Conservation (phyloP, 495 filamentous ascomycete genomes). For the Letharia lupina region DNA sequence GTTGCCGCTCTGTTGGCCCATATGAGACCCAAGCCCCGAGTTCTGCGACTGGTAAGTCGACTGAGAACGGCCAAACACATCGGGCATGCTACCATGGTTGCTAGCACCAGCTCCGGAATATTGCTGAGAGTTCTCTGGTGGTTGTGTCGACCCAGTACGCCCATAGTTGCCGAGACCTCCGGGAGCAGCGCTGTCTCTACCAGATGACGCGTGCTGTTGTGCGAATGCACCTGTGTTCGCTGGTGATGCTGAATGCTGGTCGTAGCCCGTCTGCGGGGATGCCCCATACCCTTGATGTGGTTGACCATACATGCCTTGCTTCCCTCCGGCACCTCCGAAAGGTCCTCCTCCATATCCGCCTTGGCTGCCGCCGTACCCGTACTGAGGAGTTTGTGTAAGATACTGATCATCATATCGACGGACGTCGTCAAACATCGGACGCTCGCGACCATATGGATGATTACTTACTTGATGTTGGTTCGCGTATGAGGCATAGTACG, state of each 20-base stretch:
- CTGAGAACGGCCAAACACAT: constrained; percentile 65
- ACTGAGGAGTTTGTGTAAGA: constrained; percentile 50
- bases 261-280: constrained; percentile 62
- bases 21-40: constrained; percentile 59
- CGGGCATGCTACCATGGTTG: constrained; percentile 65
- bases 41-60: constrained; percentile 60
- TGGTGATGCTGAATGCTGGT: constrained; percentile 65
- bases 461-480: constrained; percentile 46
- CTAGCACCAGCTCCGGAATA: constrained; percentile 45
- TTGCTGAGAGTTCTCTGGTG: constrained; percentile 56
- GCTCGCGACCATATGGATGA: constrained; percentile 45
- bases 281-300: constrained; percentile 68
- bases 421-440: constrained; percentile 49
- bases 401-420: constrained; percentile 48
- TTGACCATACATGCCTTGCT: constrained; percentile 74
- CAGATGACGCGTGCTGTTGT: constrained; percentile 47
- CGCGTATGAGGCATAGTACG: constrained; percentile 75
- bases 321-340: constrained; percentile 28
- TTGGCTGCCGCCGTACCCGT: constrained; percentile 59
- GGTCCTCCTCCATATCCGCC: constrained; percentile 55
- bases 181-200: constrained; percentile 53
- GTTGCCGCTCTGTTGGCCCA: constrained; percentile 45
- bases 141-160: constrained; percentile 65
- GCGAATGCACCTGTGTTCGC: constrained; percentile 63
- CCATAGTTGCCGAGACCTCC: constrained; percentile 61